Base-by-base conservation (phyloP, 2,329 filamentous ascomycete genomes). In the Stromatinia cepivora region DNA sequence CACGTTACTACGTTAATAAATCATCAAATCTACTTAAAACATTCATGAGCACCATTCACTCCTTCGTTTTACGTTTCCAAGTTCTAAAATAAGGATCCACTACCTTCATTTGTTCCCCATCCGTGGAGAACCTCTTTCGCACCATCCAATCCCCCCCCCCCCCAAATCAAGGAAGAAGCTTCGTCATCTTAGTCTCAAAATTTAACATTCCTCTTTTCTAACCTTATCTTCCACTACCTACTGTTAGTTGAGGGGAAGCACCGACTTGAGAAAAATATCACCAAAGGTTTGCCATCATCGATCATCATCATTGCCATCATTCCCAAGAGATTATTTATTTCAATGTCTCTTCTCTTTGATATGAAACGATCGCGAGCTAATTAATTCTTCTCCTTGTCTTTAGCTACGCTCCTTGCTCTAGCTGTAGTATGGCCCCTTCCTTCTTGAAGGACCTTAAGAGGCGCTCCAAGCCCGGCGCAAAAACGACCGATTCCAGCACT, bases 361-460 rank as follows among this genome's bases (percentile, higher is more conserved):
- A 34, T 59, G n/a, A n/a, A 54, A 53, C 31, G 17, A 34, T 53
- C 54, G 20, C 36, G 34, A 68, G 34, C 48, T 56, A 45, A 68
- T 36, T n/a, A 4, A 63, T 56, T 46, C 3, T 52, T 20, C 31
- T 25, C 36, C 46, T 25, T n/a, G 7, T 11, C 59, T 36, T 36
- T 48, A 50, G 59, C 58, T 34, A 50, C 59, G 11, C 45, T 25
- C 59, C 36, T 63, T 56, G 20, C 66, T 52, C 50, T 54, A 52
- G 50, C 56, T 69, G 57, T 45, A 73, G 15, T 25, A 88, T 88
- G 86, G 82, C 86, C 69, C 85, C 86, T 46, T 81, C 89, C 56
- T 92, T 96, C 77, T 84, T 95, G 76, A 92, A 88, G 80, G 88
- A 90, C 77, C 81, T 97, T 69, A 90, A 92, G 75, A 88, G 92